Evolutionary conservation across 2,329 filamentous ascomycete genomes (phyloP), one percentile per base, ranked within the genome.

Genomic region (Aureobasidium mangrovei): DNA sequence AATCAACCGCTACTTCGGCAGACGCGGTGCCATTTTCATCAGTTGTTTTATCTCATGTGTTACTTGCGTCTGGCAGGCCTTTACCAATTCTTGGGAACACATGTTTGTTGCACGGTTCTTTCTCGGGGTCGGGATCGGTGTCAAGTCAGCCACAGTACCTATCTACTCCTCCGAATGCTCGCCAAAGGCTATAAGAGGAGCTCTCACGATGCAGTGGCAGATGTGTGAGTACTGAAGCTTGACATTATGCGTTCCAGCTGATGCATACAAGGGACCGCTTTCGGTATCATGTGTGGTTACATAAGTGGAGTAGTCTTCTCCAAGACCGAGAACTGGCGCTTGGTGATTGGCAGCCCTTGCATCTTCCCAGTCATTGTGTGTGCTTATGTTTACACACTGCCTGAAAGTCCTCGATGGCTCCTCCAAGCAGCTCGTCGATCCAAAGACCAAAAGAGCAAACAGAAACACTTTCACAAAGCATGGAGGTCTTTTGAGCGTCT

Each of bases 121-220:
- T 4, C 77, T 91, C 43, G 88, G 88, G 6, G 3, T 41, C 7
- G 70, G 70, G n/a, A 73, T 73, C 66, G 66, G 66, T 9, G 61
- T 64, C 9, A 68, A 68, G 57, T 63, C 64, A 18, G 81, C 83
- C 0, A 75, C 73, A 7, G 71, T 75, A 0, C 73, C 73, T 1
- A 66, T 73, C 53, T 72, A 66, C 55, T 62, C 68, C 10, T 8
- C 67, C 70, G 5, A 70, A 70, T 57, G 69, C 66, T 47, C 82
- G 60, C 69, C 68, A 4, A 65, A 73, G 2, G 71, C 72, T 3
- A 78, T 85, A 51, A 67, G 74, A 8, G 82, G 82, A 5, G 71
- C 84, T 7, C 74, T 93, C n/a, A 86, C 90, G 58, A 91, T 91
- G 86, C 83, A 82, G 58, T 91, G 87, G 86, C 84, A 91, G 70